Percentiles rank a stretch among this genome's conserved stretches.
phyloP scores from a whole-genome alignment of 164 flowering plant species.

The Chloranthus sessilifolius region DNA sequence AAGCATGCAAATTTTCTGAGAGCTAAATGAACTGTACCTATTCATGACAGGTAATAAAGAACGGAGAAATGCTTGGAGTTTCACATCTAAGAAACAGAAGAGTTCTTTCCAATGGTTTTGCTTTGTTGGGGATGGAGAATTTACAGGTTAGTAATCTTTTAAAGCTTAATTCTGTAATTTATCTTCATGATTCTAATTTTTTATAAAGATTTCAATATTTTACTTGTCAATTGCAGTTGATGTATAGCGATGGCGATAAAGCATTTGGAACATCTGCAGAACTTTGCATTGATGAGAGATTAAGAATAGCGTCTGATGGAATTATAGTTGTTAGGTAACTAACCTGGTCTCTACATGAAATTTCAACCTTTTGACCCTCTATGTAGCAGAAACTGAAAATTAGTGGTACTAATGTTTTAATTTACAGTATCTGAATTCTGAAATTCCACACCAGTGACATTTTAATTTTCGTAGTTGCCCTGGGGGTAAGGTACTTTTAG shows the following conservation, averaged over 20 bases:
- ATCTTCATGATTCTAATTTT: not conserved
- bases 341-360: not conserved
- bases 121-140: constrained; percentile 78
- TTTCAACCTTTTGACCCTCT: not conserved
- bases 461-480: too few relatives aligned
- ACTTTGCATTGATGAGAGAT: constrained; percentile 90
- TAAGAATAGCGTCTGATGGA: constrained; percentile 89
- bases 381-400: too few relatives aligned
- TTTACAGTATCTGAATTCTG: too few relatives aligned
- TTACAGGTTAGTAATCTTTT: constrained; percentile 57
- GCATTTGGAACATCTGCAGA: constrained; percentile 95
- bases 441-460: too few relatives aligned
- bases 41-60: constrained; percentile 83
- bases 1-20: too few relatives aligned
- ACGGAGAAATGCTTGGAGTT: constrained; percentile 99
- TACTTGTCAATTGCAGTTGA: constrained; percentile 51
- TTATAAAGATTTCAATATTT: constrained; percentile 9
- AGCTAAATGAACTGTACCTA: too few relatives aligned
- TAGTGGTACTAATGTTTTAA: too few relatives aligned
- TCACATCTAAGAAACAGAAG: constrained; percentile 93
- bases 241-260: constrained; percentile 98
- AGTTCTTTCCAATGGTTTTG: constrained; percentile 91
- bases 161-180: constrained; percentile 1
- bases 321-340: constrained; percentile 82
- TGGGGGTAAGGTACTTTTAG: too few relatives aligned